A percentile compares a stretch with the other conserved stretches of the same genome.
Conservation (phyloP, 768 basidiomycete genomes). For the Crassisporium funariophilum region DNA sequence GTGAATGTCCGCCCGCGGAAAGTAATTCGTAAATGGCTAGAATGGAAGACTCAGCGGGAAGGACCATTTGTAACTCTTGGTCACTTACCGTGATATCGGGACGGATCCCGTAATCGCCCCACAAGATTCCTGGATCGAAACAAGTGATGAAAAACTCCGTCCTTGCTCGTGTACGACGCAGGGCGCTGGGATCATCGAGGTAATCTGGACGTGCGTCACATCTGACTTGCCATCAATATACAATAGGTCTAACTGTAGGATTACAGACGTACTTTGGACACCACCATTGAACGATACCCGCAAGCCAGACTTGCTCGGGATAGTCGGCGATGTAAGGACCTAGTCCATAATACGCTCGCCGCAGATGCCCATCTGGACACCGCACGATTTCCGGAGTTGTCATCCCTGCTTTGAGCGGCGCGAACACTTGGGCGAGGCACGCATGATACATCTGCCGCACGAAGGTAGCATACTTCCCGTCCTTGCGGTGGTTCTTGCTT, state of each 20-base stretch:
- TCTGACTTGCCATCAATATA: not conserved
- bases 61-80: not conserved
- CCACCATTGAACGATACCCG: constrained; percentile 35
- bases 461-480: constrained; percentile 26
- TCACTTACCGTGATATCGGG: constrained; percentile 14
- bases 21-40: constrained; percentile 32
- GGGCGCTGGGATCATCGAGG: constrained; percentile 10
- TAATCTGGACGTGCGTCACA: constrained; percentile 13
- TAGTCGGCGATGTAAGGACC: constrained; percentile 39
- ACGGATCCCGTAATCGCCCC: constrained; percentile 36
- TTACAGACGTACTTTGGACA: constrained; percentile 15
- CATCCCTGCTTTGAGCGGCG: constrained; percentile 28
- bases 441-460: constrained; percentile 35
- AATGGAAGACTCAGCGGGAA: not conserved
- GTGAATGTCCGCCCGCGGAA: constrained; percentile 36
- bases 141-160: constrained; percentile 22
- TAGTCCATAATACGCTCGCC: constrained; percentile 24
- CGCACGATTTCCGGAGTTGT: constrained; percentile 22
- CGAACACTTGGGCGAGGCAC: constrained; percentile 24
- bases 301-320: constrained; percentile 34
- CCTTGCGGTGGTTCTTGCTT: constrained; percentile 8
- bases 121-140: constrained; percentile 21
- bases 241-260: not conserved
- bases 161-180: constrained; percentile 19
- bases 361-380: constrained; percentile 28